A percentile compares a stretch with the other conserved stretches of the same genome.
Conservation (phyloP, 2,329 filamentous ascomycete species). For the Neophaeococcomyces mojaviensis region DNA sequence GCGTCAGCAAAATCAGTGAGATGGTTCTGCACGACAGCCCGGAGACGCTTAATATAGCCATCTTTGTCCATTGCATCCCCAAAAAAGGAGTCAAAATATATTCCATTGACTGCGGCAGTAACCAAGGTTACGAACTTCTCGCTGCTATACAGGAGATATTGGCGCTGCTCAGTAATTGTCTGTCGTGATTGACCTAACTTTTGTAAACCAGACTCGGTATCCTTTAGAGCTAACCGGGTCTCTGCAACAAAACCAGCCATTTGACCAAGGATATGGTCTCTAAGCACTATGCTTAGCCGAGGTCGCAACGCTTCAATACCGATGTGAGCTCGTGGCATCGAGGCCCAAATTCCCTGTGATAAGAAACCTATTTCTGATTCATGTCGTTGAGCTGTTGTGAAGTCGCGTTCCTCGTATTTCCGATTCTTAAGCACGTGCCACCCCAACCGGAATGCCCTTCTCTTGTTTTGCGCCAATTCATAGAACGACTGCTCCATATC, state of each 20-base stretch:
- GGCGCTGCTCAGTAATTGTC: conserved; percentile 15
- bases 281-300: conserved; percentile 21
- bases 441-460: conserved; percentile 24
- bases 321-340: conserved; percentile 13
- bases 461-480: conserved; percentile 33
- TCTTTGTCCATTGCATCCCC: conserved; percentile 17
- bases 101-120: conserved; percentile 26
- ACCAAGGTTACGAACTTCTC: conserved; percentile 16
- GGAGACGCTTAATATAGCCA: conserved; percentile 26
- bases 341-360: conserved; percentile 17
- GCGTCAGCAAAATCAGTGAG: conserved; percentile 17
- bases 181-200: conserved; percentile 11
- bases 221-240: conserved; percentile 24
- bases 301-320: conserved; percentile 19
- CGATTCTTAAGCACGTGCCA: conserved; percentile 27
- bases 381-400: conserved; percentile 16
- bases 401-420: conserved; percentile 14
- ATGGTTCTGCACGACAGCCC: conserved; percentile 26
- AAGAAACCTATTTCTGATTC: conserved; percentile 20
- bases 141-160: conserved; percentile 18
- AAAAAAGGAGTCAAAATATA: conserved; percentile 30
- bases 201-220: conserved; percentile 6
- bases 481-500: conserved; percentile 30
- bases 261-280: conserved; percentile 19
- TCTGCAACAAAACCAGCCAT: conserved; percentile 23